These are phyloP conservation scores for Tulasnella sp. DNA, from an alignment of 768 basidiomycete species.

Conservation along the genomic window DNA sequence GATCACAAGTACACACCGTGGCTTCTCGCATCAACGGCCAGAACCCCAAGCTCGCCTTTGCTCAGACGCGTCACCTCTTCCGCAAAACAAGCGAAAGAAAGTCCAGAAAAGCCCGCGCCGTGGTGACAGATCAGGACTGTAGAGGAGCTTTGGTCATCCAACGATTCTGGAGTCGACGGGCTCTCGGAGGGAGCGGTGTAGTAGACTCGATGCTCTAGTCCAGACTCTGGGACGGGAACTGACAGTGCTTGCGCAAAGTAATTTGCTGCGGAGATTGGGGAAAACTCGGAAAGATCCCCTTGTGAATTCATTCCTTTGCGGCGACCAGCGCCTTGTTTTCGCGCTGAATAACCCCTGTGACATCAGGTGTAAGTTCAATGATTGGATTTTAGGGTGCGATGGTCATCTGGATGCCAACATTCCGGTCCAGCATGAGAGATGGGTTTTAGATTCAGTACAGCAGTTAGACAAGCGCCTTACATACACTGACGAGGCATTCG, in stretches of 20 bases:
- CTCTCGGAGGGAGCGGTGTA: constrained; percentile 56
- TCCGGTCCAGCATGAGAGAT: neutral
- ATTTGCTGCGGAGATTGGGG: constrained; percentile 64
- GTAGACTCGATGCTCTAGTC: constrained; percentile 68
- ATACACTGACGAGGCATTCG: neutral
- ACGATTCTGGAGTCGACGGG: constrained; percentile 22
- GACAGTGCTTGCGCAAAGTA: constrained; percentile 77
- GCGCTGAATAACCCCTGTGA: neutral
- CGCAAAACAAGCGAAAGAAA: constrained; percentile 88
- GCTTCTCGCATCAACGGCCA: constrained; percentile 72
- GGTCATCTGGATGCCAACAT: neutral
- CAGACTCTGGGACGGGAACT: constrained; percentile 51
- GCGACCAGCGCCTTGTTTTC: neutral
- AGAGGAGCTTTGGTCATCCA: neutral
- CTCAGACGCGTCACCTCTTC: constrained; percentile 55
- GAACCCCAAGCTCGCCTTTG: constrained; percentile 64
- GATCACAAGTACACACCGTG: constrained; percentile 52
- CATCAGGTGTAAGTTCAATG: neutral
- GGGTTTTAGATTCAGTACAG: neutral
- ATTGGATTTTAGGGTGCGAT: neutral
- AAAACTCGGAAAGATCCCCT: constrained; percentile 36
- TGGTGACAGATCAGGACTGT: constrained; percentile 89
- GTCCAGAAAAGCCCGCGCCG: constrained; percentile 83
- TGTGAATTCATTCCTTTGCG: neutral
- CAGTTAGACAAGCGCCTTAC: neutral